Percentiles rank a stretch among this genome's conserved stretches.
These are phyloP conservation scores for Saposhnikovia divaricata DNA, from an alignment of 129 eudicot species.

Conservation along the genomic window DNA sequence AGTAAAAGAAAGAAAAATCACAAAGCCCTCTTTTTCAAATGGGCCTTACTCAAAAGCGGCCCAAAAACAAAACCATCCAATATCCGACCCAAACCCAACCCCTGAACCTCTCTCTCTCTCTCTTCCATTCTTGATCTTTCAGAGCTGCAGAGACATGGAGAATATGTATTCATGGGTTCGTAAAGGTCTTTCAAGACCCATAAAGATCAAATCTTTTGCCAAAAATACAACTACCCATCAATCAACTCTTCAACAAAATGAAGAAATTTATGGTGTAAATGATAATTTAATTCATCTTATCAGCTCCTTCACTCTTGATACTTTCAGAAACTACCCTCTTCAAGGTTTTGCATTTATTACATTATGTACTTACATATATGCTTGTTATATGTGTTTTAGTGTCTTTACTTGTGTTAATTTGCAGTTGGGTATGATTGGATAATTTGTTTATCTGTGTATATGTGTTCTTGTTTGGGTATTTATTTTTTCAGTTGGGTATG, in stretches of 20 bases:
- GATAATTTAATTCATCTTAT: slow-evolving; percentile 52
- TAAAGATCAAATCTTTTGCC: slow-evolving; percentile 22
- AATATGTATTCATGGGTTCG: slow-evolving; percentile 64
- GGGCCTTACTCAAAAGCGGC: background rate
- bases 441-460: background rate
- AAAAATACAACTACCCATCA: slow-evolving; percentile 12
- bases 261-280: slow-evolving; percentile 58
- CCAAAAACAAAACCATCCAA: background rate
- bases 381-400: background rate
- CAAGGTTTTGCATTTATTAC: slow-evolving; percentile 30
- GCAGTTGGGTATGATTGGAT: background rate
- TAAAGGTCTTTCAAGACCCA: slow-evolving; percentile 25
- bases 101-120: background rate
- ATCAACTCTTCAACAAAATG: background rate
- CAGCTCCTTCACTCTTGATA: slow-evolving; percentile 62
- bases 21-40: background rate
- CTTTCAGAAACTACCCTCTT: slow-evolving; percentile 64
- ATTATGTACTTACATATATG: too few relatives aligned
- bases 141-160: slow-evolving; percentile 11
- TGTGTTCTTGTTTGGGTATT: background rate
- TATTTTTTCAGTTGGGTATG: background rate
- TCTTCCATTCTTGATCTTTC: background rate
- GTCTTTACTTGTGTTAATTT: background rate
- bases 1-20: too few relatives aligned
- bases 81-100: slow-evolving; percentile 6